phyloP scores from a whole-genome alignment of 2,329 filamentous ascomycete species.

The Clonostachys chloroleuca region DNA sequence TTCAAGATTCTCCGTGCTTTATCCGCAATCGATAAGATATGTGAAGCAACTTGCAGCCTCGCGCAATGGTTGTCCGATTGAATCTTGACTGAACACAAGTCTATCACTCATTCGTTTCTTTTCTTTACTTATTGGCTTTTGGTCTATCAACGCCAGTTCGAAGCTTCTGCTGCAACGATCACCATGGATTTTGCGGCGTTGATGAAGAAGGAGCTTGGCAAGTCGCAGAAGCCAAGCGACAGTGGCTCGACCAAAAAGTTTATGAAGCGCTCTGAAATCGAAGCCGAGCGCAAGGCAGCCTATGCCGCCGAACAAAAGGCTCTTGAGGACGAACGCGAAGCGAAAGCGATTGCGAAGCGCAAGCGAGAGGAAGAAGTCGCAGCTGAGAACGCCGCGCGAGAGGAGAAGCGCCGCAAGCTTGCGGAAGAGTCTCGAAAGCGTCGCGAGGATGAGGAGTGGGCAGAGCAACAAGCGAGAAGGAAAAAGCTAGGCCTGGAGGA shows the following conservation, averaged over 20 bases:
- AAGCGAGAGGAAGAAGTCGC: constrained; percentile 85
- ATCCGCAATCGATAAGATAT: constrained; percentile 17
- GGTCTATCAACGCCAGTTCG: no score
- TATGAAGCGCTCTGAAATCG: constrained; percentile 77
- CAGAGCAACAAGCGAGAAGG: constrained; percentile 67
- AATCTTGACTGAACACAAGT: no score
- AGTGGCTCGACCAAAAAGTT: constrained; percentile 62
- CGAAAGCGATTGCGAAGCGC: constrained; percentile 72
- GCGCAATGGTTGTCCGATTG: no score
- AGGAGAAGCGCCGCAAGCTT: constrained; percentile 76
- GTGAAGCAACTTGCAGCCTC: no score
- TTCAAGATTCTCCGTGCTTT: constrained; percentile 13
- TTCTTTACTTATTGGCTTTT: no score
- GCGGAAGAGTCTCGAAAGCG: constrained; percentile 73
- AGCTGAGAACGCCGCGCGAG: constrained; percentile 61
- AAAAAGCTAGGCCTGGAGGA: constrained; percentile 80
- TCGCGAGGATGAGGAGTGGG: constrained; percentile 68
- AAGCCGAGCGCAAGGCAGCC: constrained; percentile 73
- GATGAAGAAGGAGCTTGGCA: constrained; percentile 90
- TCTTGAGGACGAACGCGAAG: constrained; percentile 66
- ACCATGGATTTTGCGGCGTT: constrained; percentile 93
- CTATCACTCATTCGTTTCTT: no score
- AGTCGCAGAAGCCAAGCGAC: constrained; percentile 60
- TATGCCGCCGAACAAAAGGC: constrained; percentile 80
- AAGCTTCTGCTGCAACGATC: constrained; percentile 1